Evolutionary conservation across 441 rosid species (phyloP).

Genomic region (Corymbia calophylla): DNA sequence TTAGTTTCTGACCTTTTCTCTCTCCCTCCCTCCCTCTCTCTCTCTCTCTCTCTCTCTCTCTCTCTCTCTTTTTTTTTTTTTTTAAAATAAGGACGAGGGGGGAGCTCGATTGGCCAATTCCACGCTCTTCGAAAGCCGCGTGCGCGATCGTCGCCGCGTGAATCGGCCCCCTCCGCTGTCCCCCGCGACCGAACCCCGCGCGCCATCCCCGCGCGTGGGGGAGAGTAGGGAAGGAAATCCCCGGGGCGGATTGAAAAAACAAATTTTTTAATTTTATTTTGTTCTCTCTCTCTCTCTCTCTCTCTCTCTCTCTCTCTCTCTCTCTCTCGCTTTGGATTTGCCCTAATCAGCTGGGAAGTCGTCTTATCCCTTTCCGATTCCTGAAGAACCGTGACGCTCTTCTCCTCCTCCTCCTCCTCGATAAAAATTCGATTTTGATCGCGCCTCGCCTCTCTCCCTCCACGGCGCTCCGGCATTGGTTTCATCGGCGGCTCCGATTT

Average conservation of each 20-base stretch:
- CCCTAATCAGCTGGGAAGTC: not conserved
- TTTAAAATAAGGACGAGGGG: not conserved
- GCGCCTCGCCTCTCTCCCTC: not conserved
- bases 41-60: not conserved
- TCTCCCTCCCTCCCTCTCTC: not conserved
- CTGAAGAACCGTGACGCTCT: not conserved
- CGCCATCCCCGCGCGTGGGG: not conserved
- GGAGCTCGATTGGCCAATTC: not conserved
- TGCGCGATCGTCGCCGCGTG: not conserved
- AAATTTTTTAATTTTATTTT: no score
- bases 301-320: no score
- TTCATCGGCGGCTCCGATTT: not conserved
- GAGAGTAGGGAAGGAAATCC: not conserved
- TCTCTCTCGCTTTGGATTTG: not conserved
- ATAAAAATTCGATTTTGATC: not conserved
- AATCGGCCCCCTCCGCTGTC: not conserved
- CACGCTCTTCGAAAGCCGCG: not conserved
- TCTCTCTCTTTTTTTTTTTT: not conserved
- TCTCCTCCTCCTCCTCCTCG: not conserved
- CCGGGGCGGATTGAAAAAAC: not conserved
- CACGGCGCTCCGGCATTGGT: not conserved
- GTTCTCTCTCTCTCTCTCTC: not conserved
- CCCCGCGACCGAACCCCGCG: not conserved
- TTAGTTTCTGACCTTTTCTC: not conserved
- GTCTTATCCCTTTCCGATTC: not conserved